Evolutionary conservation across 345 rosid species (phyloP).

Genomic region (Nephelium lappaceum): DNA sequence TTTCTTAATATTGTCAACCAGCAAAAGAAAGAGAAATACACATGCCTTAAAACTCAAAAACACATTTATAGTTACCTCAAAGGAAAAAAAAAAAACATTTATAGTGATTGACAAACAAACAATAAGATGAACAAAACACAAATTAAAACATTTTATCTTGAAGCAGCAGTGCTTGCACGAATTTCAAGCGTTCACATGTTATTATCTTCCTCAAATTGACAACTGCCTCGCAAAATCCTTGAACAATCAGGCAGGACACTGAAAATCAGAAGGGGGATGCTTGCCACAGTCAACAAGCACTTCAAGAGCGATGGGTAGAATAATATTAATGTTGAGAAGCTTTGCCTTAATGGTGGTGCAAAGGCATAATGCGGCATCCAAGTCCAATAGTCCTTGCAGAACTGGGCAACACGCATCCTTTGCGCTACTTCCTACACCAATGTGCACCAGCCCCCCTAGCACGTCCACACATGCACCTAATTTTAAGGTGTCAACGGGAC

Average conservation of each 20-base stretch:
- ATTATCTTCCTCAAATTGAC: not conserved
- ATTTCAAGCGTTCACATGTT: not conserved
- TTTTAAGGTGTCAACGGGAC: constrained; percentile 75
- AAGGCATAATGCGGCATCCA: constrained; percentile 91
- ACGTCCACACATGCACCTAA: constrained; percentile 89
- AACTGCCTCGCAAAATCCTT: not conserved
- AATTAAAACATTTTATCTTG: not conserved
- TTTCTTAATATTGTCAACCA: too few species aligned
- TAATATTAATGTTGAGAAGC: constrained; percentile 71
- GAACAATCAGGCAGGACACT: constrained; percentile 48
- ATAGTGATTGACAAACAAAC: too few species aligned
- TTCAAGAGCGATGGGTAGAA: constrained; percentile 81
- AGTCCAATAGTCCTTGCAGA: constrained; percentile 65
- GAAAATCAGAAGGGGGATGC: constrained; percentile 68
- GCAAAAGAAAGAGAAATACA: too few species aligned
- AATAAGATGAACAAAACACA: not conserved
- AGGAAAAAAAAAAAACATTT: too few species aligned
- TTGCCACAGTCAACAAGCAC: constrained; percentile 85
- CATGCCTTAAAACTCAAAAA: too few species aligned
- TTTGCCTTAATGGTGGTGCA: constrained; percentile 82
- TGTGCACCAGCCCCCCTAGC: constrained; percentile 72
- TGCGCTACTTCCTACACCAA: constrained; percentile 74
- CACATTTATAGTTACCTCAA: too few species aligned
- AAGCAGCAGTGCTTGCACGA: not conserved
- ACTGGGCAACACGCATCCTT: constrained; percentile 85